phyloP scores from a whole-genome alignment of 345 rosid genomes.

The Chamaenerion angustifolium region DNA sequence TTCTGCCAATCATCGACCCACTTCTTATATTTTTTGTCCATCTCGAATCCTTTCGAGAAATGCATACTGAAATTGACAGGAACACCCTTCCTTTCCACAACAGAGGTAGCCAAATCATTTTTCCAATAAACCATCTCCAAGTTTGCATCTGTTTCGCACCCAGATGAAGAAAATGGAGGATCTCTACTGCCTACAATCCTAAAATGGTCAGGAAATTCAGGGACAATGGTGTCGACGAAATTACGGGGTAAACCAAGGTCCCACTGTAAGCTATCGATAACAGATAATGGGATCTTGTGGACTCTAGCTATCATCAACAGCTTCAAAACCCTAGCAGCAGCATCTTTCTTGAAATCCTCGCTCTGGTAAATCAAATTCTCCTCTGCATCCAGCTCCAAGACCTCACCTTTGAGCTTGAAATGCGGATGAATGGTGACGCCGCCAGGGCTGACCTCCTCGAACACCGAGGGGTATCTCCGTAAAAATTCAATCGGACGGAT shows the following conservation, averaged over 20 bases:
- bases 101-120: slow-evolving; percentile 41
- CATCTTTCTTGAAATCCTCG: slow-evolving; percentile 38
- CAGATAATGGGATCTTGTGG: slow-evolving; percentile 38
- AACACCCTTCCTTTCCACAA: slow-evolving; percentile 47
- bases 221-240: slow-evolving; percentile 32
- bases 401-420: slow-evolving; percentile 64
- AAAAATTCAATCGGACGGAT: slow-evolving; percentile 81
- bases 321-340: slow-evolving; percentile 62
- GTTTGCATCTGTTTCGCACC: slow-evolving; percentile 6
- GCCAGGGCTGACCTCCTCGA: slow-evolving; percentile 68
- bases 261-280: slow-evolving; percentile 58
- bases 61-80: slow-evolving; percentile 46
- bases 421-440: slow-evolving; percentile 65
- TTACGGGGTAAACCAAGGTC: slow-evolving; percentile 76
- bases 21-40: slow-evolving; percentile 66
- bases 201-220: slow-evolving; percentile 79
- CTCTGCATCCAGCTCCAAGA: slow-evolving; percentile 60
- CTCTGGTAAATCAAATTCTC: slow-evolving; percentile 76
- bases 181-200: slow-evolving; percentile 19
- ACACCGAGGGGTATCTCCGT: slow-evolving; percentile 60
- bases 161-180: background rate
- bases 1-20: slow-evolving; percentile 80
- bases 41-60: slow-evolving; percentile 45
- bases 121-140: slow-evolving; percentile 89
- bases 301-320: slow-evolving; percentile 55